phyloP scores from a whole-genome alignment of 2,329 filamentous ascomycete genomes.

The Fusarium nisikadoi region DNA sequence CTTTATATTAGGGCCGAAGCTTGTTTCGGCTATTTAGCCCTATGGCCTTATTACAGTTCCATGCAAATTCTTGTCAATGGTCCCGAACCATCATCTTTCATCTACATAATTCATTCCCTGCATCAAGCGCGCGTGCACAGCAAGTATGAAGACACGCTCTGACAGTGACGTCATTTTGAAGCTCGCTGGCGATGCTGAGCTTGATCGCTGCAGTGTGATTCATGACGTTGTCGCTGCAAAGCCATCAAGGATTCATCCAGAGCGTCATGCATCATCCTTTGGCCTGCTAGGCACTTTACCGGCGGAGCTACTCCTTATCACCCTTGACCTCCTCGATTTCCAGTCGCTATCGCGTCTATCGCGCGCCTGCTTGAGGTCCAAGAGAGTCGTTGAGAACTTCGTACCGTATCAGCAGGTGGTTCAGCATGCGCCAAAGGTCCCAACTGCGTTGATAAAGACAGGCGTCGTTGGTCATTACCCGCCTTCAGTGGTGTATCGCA shows the following conservation, averaged over 20 bases:
- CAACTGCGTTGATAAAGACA: not conserved
- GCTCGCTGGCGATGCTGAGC: not conserved
- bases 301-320: not conserved
- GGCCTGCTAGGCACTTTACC: accelerated
- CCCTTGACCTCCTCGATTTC: not conserved
- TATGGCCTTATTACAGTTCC: too few relatives aligned
- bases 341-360: not conserved
- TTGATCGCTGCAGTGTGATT: not conserved
- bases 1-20: too few relatives aligned
- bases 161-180: not conserved
- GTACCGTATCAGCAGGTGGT: not conserved
- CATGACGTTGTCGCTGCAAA: accelerated
- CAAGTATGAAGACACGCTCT: not conserved
- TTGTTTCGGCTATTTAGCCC: too few relatives aligned
- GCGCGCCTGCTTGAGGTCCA: not conserved
- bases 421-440: not conserved
- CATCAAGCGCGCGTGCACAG: accelerated
- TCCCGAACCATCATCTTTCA: too few relatives aligned
- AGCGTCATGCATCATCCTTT: not conserved
- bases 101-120: not conserved
- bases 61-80: too few relatives aligned
- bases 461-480: not conserved
- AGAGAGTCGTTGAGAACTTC: not conserved
- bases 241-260: not conserved
- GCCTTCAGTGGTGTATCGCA: not conserved